Percentiles rank a stretch among this genome's conserved stretches.
These are phyloP conservation scores for Colletotrichum brevisporum DNA, from an alignment of 2,329 filamentous ascomycete genomes.

Conservation along the genomic window DNA sequence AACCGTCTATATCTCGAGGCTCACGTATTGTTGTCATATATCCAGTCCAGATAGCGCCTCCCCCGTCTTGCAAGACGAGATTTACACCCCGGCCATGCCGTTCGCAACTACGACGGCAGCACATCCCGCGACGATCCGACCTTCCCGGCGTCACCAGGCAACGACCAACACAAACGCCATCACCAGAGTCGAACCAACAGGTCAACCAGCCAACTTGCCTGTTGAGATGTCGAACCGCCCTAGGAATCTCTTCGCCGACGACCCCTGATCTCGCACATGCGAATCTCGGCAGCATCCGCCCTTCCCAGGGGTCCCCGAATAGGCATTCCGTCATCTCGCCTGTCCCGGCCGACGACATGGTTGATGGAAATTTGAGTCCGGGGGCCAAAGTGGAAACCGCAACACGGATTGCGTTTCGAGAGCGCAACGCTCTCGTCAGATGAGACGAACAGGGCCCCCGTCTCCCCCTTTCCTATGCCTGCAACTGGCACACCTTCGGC, in stretches of 20 bases:
- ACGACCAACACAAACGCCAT: too few species aligned
- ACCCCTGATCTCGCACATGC: constrained; percentile 9
- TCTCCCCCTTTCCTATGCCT: neutral
- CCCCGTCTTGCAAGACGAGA: too few species aligned
- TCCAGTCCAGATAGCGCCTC: too few species aligned
- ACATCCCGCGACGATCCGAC: too few species aligned
- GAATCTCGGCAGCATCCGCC: constrained; percentile 32
- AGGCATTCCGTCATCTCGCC: constrained; percentile 34
- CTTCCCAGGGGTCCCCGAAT: constrained; percentile 18
- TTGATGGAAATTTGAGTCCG: constrained; percentile 11
- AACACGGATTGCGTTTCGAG: neutral
- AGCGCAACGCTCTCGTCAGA: neutral
- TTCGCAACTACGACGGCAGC: too few species aligned
- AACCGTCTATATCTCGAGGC: too few species aligned
- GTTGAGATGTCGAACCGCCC: neutral
- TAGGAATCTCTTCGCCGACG: too few species aligned
- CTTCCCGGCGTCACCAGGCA: too few species aligned
- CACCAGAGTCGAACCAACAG: neutral
- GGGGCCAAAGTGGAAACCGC: neutral
- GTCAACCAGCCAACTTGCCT: neutral
- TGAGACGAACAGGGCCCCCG: neutral
- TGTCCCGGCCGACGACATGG: constrained; percentile 5
- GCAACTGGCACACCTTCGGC: neutral
- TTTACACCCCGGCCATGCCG: too few species aligned
- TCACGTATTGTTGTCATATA: too few species aligned